Evolutionary conservation across 108 stramenopile species (phyloP), one percentile per base, ranked within the genome.

Genomic region (Mediolabrus comicus): DNA sequence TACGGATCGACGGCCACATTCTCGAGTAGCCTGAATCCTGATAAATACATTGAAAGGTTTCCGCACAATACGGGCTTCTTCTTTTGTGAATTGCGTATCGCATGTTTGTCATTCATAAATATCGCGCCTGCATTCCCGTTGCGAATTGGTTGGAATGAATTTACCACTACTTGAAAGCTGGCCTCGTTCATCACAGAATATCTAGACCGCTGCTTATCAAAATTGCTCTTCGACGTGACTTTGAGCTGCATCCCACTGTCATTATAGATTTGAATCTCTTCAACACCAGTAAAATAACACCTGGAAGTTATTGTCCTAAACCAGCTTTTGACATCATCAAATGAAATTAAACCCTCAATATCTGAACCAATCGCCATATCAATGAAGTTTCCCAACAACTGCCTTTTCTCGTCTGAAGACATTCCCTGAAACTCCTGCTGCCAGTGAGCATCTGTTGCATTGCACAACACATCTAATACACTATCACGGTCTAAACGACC

Each of bases 21-120:
- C 35, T 43, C 31, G 26, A 79, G 39, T 22, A 74, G 26, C 11
- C 69, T 74, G 49, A 69, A 74, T 34, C 65, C 34, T 16, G 41
- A 38, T 52, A 55, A 28, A 26, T 19, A 55, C 12, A 72, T 35
- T n/a, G 57, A 72, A 0, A 77, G 49, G 22, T 49, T 49, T 49
- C 46, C 46, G 22, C 46, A 49, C 6, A 49, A 22, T 24, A 22
- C n/a, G n/a, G n/a, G n/a, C n/a, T n/a, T 8, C 27, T 34, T 30
- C 36, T 28, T 63, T n/a, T 30, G 17, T 27, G 32, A 27, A 26
- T 27, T n/a, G 4, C 3, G 12, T 29, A 13, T 22, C 32, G 1
- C 61, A 16, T 51, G 32, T 27, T 19, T 57, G 1, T 46, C 31
- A 8, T 32, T 14, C 57, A 75, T 41, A 59, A 31, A 19, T 16